These are phyloP conservation scores for Stephanodiscus minutulus DNA, from an alignment of 108 stramenopile species.

Conservation along the genomic window DNA sequence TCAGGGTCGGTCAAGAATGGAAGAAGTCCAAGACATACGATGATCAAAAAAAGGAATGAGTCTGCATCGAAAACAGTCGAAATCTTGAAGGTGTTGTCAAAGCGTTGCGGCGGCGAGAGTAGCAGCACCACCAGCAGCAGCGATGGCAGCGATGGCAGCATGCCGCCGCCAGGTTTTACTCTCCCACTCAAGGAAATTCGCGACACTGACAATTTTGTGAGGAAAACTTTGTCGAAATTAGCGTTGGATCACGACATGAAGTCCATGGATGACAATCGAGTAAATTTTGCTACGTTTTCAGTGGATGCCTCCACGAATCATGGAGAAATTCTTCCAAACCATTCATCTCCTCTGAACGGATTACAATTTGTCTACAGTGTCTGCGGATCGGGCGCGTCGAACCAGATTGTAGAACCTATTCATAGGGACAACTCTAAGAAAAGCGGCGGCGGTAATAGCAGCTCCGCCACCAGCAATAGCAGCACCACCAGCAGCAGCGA, in stretches of 20 bases:
- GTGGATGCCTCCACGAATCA: slow-evolving; percentile 8
- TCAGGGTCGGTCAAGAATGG: not conserved
- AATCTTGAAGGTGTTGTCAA: not conserved
- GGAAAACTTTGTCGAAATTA: slow-evolving; percentile 23
- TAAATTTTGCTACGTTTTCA: not conserved
- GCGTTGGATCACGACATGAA: slow-evolving; percentile 30
- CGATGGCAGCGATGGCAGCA: slow-evolving; percentile 4
- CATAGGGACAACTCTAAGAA: too few species aligned
- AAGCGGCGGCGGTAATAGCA: too few species aligned
- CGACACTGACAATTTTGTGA: slow-evolving; percentile 18
- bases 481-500: slow-evolving; percentile 3
- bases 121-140: slow-evolving; percentile 1
- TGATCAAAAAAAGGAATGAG: not conserved
- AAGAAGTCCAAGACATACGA: not conserved
- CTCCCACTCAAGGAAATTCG: slow-evolving; percentile 22
- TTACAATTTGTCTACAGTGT: not conserved
- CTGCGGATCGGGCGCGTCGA: not conserved
- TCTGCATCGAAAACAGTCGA: not conserved
- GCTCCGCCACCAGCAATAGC: not conserved
- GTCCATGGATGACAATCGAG: not conserved
- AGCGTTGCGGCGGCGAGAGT: not conserved
- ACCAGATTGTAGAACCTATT: not conserved
- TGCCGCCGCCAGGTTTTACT: slow-evolving; percentile 23
- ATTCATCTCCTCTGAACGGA: slow-evolving; percentile 11
- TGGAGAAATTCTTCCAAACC: not conserved